Evolutionary conservation across 2,329 filamentous ascomycete genomes (phyloP).

Genomic region (Aspergillus chevalieri): DNA sequence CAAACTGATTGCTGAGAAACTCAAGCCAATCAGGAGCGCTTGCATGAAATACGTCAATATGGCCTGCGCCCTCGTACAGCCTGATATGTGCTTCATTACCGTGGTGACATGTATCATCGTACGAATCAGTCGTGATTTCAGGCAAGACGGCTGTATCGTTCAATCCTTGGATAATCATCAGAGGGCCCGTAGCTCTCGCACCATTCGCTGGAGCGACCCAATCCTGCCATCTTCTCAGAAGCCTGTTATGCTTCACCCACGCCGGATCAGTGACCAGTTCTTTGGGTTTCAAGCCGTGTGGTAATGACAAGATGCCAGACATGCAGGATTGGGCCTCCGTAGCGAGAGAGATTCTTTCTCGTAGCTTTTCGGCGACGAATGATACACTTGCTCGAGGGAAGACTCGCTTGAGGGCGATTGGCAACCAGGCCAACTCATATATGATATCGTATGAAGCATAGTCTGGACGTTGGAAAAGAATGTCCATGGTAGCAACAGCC

Average conservation of each 20-base stretch:
- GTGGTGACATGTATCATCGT: background rate
- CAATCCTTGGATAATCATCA: constrained; percentile 4
- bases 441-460: background rate
- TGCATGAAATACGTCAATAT: constrained; percentile 1
- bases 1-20: constrained; percentile 1
- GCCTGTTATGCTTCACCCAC: background rate
- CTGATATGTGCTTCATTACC: constrained; percentile 3
- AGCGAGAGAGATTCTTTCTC: constrained; percentile 1
- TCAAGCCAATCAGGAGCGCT: constrained; percentile 1
- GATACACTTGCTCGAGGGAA: background rate
- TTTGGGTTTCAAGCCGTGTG: background rate
- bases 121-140: constrained; percentile 1
- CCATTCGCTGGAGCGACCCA: constrained; percentile 2
- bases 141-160: background rate
- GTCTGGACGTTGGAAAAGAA: background rate
- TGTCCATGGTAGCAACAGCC: background rate
- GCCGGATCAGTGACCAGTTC: background rate
- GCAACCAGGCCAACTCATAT: background rate
- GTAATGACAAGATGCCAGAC: constrained; percentile 1
- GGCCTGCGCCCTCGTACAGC: constrained; percentile 2
- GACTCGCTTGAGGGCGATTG: constrained; percentile 1
- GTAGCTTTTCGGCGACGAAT: background rate
- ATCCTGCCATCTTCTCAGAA: constrained; percentile 2
- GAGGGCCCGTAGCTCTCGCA: background rate
- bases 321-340: constrained; percentile 1